Conservation (phyloP, 2,329 filamentous ascomycete species). For the Venturia asperata region DNA sequence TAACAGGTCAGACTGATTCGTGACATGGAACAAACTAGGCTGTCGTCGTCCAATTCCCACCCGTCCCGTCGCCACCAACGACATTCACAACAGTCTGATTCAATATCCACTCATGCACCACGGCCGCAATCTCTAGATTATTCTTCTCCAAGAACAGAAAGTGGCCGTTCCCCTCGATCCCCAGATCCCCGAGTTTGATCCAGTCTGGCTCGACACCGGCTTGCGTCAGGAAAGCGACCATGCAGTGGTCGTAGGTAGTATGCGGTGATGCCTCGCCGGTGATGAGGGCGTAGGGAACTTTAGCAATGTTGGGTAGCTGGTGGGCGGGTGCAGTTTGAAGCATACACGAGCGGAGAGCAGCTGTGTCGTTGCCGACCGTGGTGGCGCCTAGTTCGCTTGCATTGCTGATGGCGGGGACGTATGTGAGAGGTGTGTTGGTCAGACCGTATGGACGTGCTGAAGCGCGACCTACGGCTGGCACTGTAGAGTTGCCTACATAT, state of each 20-base stretch:
- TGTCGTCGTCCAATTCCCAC: neutral
- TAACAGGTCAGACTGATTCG: neutral
- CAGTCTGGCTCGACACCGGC: slow-evolving; percentile 26
- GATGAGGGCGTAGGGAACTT: slow-evolving; percentile 44
- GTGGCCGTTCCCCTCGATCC: slow-evolving; percentile 52
- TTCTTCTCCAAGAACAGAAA: slow-evolving; percentile 33
- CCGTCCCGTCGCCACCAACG: neutral
- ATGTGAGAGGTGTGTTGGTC: slow-evolving; percentile 29
- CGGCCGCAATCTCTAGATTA: slow-evolving; percentile 21
- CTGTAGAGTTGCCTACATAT: slow-evolving; percentile 17
- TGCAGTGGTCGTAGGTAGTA: slow-evolving; percentile 49
- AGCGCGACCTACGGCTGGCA: slow-evolving; percentile 12
- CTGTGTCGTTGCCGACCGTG: slow-evolving; percentile 25
- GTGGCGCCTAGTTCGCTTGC: slow-evolving; percentile 25
- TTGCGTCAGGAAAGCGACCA: slow-evolving; percentile 46
- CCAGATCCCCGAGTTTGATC: slow-evolving; percentile 43
- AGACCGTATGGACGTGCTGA: slow-evolving; percentile 31
- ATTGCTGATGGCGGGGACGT: slow-evolving; percentile 29
- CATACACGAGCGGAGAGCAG: slow-evolving; percentile 31
- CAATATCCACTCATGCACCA: neutral
- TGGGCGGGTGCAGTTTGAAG: slow-evolving; percentile 37
- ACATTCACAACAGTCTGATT: neutral
- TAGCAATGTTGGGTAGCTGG: slow-evolving; percentile 42
- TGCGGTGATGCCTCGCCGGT: slow-evolving; percentile 51
- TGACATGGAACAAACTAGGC: neutral